These are phyloP conservation scores for Fusarium hainanense DNA, from an alignment of 2,329 filamentous ascomycete genomes.

Conservation along the genomic window DNA sequence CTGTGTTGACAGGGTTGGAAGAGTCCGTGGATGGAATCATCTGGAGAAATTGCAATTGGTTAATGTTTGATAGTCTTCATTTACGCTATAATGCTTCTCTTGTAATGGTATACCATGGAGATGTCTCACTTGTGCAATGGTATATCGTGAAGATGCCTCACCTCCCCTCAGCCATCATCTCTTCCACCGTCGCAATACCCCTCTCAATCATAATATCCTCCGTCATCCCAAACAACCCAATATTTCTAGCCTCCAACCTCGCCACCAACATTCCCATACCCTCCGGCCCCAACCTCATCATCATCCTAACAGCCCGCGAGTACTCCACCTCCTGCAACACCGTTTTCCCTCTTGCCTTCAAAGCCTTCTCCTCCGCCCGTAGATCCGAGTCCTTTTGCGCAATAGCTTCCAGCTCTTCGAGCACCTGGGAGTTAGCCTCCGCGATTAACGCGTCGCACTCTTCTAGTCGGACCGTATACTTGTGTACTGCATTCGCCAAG, in stretches of 20 bases:
- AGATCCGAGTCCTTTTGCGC: not conserved
- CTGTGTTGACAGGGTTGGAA: not conserved
- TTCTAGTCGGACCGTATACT: not conserved
- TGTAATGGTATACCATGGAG: not conserved
- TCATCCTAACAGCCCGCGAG: not conserved
- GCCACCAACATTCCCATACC: not conserved
- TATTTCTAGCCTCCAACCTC: not conserved
- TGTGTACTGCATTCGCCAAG: not conserved
- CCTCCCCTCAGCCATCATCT: not conserved
- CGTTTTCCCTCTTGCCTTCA: not conserved
- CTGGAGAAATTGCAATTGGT: rapidly evolving
- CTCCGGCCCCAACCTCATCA: not conserved
- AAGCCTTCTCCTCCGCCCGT: not conserved
- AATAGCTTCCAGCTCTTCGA: not conserved
- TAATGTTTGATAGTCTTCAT: not conserved
- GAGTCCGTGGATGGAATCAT: not conserved
- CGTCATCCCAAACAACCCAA: not conserved
- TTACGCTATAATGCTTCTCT: not conserved
- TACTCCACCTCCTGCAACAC: not conserved
- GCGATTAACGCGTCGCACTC: not conserved
- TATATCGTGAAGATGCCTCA: not conserved
- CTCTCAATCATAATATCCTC: not conserved
- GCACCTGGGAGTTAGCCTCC: not conserved
- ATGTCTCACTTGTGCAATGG: not conserved
- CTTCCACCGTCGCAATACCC: not conserved